These are phyloP conservation scores for Actinidia polygama DNA, from an alignment of 179 eudicot species.

Conservation along the genomic window DNA sequence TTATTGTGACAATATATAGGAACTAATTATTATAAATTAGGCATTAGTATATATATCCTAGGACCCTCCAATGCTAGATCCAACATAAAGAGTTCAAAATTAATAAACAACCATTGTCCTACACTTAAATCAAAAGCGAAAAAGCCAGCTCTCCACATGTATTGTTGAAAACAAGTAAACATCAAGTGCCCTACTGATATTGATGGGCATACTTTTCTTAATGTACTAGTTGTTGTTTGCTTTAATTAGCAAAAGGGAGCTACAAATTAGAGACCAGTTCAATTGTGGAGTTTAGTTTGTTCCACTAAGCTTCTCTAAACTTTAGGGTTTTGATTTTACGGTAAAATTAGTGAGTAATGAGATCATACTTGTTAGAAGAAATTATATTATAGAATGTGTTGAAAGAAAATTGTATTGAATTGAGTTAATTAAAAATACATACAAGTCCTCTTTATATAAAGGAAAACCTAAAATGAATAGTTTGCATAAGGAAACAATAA, in stretches of 20 bases:
- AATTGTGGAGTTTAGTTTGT: neutral
- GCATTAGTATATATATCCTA: too few species aligned
- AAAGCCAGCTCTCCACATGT: slow-evolving; percentile 3
- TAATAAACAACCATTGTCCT: slow-evolving; percentile 2
- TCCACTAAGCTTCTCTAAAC: neutral
- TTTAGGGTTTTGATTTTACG: too few species aligned
- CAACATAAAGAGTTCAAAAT: slow-evolving; percentile 12
- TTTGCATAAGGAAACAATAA: too few species aligned
- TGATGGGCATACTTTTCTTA: slow-evolving; percentile 13
- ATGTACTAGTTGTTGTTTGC: neutral
- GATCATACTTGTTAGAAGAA: too few species aligned
- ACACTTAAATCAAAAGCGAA: neutral
- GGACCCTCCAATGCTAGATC: neutral
- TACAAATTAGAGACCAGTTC: neutral
- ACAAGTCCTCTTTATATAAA: too few species aligned
- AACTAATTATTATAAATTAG: neutral
- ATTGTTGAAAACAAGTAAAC: slow-evolving; percentile 16
- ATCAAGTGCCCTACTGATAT: slow-evolving; percentile 16
- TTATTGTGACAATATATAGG: too few species aligned
- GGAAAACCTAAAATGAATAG: too few species aligned
- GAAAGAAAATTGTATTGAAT: too few species aligned
- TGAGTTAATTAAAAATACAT: too few species aligned
- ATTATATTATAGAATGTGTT: too few species aligned
- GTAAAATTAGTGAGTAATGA: too few species aligned
- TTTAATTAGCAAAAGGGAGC: neutral